phyloP scores from a whole-genome alignment of 1,284 basidiomycete species.

The Xanthoconium separans region DNA sequence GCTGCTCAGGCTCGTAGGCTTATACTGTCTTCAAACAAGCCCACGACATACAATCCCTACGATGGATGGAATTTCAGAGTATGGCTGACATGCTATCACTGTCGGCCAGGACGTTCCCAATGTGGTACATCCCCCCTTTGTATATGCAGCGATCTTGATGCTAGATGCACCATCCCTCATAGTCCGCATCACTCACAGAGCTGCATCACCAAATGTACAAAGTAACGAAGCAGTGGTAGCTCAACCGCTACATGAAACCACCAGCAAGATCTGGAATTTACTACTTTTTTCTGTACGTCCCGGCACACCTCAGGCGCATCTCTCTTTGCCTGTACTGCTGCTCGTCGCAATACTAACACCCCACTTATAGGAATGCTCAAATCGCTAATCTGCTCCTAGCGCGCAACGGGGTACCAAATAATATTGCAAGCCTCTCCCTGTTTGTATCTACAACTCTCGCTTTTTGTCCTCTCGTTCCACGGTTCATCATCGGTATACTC shows the following conservation, averaged over 20 bases:
- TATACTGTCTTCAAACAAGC: too few relatives aligned
- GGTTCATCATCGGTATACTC: conserved; percentile 7
- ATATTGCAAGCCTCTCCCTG: neutral
- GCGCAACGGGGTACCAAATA: neutral
- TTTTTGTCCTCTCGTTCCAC: neutral
- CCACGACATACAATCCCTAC: too few relatives aligned
- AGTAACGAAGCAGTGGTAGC: neutral
- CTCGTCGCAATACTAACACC: too few relatives aligned
- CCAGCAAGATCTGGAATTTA: neutral
- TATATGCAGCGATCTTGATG: too few relatives aligned
- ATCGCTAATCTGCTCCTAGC: neutral
- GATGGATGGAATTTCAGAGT: too few relatives aligned
- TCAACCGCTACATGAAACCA: neutral
- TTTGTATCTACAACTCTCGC: neutral
- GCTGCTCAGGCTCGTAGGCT: too few relatives aligned
- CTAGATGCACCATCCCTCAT: too few relatives aligned
- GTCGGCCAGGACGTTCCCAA: too few relatives aligned
- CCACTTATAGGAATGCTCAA: neutral
- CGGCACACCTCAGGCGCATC: neutral
- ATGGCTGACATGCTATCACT: too few relatives aligned
- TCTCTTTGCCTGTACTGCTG: neutral
- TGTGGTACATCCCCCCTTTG: too few relatives aligned
- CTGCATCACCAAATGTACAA: too few relatives aligned
- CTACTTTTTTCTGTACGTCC: neutral
- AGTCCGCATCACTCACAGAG: too few relatives aligned